Conservation (phyloP, 2,329 filamentous ascomycete species). For the Ceratocystis alfenasii region DNA sequence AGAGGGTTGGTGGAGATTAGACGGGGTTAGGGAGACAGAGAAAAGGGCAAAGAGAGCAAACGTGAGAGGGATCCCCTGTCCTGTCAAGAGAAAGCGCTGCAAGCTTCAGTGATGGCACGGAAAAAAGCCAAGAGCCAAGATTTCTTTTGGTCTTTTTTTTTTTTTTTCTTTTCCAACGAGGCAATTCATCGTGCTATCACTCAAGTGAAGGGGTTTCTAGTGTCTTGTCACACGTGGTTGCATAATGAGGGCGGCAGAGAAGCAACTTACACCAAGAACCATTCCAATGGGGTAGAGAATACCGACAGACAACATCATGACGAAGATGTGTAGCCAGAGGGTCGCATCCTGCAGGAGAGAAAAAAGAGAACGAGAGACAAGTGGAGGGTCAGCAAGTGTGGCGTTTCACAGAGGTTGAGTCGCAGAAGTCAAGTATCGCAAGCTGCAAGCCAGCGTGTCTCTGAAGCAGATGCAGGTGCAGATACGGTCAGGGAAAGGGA, state of each 20-base stretch:
- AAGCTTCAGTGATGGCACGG: background rate
- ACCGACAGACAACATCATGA: conserved; percentile 80
- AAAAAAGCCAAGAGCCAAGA: background rate
- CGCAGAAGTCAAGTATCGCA: background rate
- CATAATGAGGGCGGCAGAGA: background rate
- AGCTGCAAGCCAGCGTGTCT: background rate
- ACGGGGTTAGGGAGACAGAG: background rate
- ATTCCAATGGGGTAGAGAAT: conserved; percentile 89
- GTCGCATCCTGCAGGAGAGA: conserved; percentile 50
- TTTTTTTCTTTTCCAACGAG: too few species aligned
- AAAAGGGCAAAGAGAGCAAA: background rate
- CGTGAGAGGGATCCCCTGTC: background rate
- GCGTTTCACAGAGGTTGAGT: background rate
- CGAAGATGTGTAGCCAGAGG: conserved; percentile 86
- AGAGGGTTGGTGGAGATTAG: background rate
- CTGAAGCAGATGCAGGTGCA: background rate
- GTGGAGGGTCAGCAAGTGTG: background rate
- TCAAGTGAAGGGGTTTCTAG: background rate
- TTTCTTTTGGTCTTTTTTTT: too few species aligned
- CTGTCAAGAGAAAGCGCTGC: background rate
- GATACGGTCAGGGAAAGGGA: background rate
- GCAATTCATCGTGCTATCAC: background rate
- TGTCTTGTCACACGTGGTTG: conserved; percentile 1
- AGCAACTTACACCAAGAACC: conserved; percentile 67
- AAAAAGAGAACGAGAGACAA: background rate